These are phyloP conservation scores for Aegilops longissima DNA, from an alignment of 176 grass and related monocot species.

Conservation along the genomic window DNA sequence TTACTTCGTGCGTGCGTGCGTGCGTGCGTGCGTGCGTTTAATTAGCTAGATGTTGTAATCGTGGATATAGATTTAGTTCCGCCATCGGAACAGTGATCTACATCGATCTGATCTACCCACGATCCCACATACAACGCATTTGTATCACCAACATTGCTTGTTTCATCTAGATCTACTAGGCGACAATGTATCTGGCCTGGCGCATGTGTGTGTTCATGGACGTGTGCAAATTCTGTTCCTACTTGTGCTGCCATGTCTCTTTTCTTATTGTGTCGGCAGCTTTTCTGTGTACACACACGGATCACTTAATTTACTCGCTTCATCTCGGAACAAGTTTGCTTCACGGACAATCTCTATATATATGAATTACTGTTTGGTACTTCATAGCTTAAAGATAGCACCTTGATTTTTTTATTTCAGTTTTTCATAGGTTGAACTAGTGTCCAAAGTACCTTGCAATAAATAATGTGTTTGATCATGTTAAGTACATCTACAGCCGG, in stretches of 20 bases:
- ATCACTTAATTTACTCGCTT: neutral
- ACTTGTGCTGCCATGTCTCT: neutral
- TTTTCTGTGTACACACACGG: neutral
- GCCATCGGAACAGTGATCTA: neutral
- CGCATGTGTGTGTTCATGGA: neutral
- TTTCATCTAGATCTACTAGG: neutral
- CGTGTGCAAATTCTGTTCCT: slow-evolving; percentile 4
- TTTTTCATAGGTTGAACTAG: neutral
- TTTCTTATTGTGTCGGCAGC: neutral
- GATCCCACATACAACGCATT: neutral
- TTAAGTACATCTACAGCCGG: too few relatives aligned
- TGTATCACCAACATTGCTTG: neutral
- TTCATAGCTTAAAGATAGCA: neutral
- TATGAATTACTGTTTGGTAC: too few relatives aligned
- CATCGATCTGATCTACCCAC: neutral
- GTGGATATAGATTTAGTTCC: neutral
- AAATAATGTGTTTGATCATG: neutral
- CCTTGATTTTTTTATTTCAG: too few relatives aligned
- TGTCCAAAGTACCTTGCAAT: too few relatives aligned
- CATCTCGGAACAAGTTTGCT: neutral
- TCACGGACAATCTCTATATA: neutral
- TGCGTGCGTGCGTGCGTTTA: neutral
- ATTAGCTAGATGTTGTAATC: neutral
- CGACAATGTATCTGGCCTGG: neutral
- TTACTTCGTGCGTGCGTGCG: neutral